These are phyloP conservation scores for Mycosarcoma mackinlayi DNA, from an alignment of 1,284 basidiomycete genomes.

Conservation along the genomic window DNA sequence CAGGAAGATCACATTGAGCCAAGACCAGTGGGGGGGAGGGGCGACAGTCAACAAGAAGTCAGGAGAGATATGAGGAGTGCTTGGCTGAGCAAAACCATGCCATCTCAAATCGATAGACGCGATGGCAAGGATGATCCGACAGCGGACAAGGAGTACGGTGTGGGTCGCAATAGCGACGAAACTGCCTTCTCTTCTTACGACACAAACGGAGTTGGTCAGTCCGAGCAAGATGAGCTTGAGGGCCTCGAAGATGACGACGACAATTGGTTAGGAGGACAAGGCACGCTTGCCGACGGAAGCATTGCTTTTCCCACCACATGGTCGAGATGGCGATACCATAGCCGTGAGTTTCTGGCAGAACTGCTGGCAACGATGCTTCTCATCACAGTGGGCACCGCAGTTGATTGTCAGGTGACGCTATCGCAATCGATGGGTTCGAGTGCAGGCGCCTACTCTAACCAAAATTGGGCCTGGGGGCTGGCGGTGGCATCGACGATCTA, in stretches of 20 bases:
- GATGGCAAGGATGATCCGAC: neutral
- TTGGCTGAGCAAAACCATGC: constrained; percentile 13
- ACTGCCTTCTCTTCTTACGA: constrained; percentile 6
- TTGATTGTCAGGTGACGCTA: constrained; percentile 59
- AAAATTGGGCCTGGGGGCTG: constrained; percentile 57
- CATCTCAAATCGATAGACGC: constrained; percentile 2
- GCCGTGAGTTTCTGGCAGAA: constrained; percentile 34
- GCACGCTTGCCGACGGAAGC: constrained; percentile 13
- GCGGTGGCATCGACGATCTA: constrained; percentile 58
- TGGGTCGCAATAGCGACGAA: constrained; percentile 16
- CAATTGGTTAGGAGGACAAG: constrained; percentile 29
- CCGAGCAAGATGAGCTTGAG: neutral
- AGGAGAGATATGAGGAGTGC: constrained; percentile 13
- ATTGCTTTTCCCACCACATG: constrained; percentile 27
- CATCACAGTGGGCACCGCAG: constrained; percentile 56
- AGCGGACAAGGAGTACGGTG: neutral
- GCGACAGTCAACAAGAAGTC: constrained; percentile 1
- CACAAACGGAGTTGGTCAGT: neutral
- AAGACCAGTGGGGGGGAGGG: constrained; percentile 8
- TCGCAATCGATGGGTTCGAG: constrained; percentile 32
- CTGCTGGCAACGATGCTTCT: constrained; percentile 40
- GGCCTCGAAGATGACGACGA: constrained; percentile 8
- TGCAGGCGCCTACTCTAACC: constrained; percentile 38
- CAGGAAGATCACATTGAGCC: constrained; percentile 13
- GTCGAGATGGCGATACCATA: constrained; percentile 27